Evolutionary conservation across 2,329 filamentous ascomycete genomes (phyloP).

Genomic region (Fusarium cyanostomum): DNA sequence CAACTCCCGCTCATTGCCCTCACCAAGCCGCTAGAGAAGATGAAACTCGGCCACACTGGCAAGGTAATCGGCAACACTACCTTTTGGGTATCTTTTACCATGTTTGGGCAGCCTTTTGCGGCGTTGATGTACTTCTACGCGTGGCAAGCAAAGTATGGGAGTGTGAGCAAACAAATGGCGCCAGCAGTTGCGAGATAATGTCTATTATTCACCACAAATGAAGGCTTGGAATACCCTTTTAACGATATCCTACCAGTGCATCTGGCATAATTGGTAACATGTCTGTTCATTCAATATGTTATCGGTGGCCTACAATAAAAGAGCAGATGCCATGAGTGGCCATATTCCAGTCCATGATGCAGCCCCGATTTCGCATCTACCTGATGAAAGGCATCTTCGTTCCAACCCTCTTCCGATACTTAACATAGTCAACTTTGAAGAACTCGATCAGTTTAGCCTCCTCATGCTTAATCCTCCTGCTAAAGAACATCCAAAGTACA

Average conservation of each 20-base stretch:
- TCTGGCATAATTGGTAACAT: slow-evolving; percentile 7
- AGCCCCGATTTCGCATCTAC: slow-evolving; percentile 16
- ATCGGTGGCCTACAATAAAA: not conserved
- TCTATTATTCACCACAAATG: not conserved
- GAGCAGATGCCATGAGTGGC: not conserved
- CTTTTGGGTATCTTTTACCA: slow-evolving; percentile 96
- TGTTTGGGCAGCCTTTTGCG: slow-evolving; percentile 93
- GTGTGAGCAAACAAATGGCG: slow-evolving; percentile 65
- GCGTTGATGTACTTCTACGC: slow-evolving; percentile 96
- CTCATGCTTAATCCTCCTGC: slow-evolving; percentile 76
- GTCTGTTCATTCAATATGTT: slow-evolving; percentile 5
- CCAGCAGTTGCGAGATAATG: slow-evolving; percentile 15
- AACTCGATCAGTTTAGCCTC: slow-evolving; percentile 81
- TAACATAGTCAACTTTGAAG: slow-evolving; percentile 83
- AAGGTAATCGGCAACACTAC: slow-evolving; percentile 89
- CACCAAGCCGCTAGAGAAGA: slow-evolving; percentile 82
- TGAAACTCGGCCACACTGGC: slow-evolving; percentile 74
- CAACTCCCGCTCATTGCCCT: slow-evolving; percentile 88
- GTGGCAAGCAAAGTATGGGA: slow-evolving; percentile 98
- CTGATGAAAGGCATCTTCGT: slow-evolving; percentile 80
- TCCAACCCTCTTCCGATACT: slow-evolving; percentile 75
- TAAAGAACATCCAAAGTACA: slow-evolving; percentile 90
- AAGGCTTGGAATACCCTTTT: not conserved
- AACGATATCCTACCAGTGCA: slow-evolving; percentile 1
- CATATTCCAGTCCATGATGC: not conserved